phyloP scores from a whole-genome alignment of 1,139 yeast genomes.

The Lodderomyces metapsilosis region DNA sequence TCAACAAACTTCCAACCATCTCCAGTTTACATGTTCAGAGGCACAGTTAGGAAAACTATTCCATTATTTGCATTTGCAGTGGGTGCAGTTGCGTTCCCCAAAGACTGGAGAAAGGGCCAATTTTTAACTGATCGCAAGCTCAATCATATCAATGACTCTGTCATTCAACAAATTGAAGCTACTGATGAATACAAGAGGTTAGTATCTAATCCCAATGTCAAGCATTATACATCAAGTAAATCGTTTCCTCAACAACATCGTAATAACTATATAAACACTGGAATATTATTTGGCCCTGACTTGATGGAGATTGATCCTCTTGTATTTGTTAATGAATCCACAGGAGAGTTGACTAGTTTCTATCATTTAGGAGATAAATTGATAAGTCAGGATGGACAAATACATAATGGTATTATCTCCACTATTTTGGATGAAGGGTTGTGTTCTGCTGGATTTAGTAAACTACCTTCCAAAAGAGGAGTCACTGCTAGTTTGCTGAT shows the following conservation, averaged over 20 bases:
- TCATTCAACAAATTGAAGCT: slow-evolving; percentile 30
- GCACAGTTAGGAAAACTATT: slow-evolving; percentile 22
- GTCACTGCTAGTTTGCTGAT: slow-evolving; percentile 81
- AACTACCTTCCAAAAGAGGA: slow-evolving; percentile 82
- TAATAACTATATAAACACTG: slow-evolving; percentile 62
- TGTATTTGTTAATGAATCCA: slow-evolving; percentile 45
- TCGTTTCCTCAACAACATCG: slow-evolving; percentile 63
- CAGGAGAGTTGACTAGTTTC: slow-evolving; percentile 55
- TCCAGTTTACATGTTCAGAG: slow-evolving; percentile 21
- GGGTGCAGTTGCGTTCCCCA: slow-evolving; percentile 48
- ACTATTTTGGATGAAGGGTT: slow-evolving; percentile 84
- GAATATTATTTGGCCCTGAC: slow-evolving; percentile 60
- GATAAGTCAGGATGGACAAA: slow-evolving; percentile 66
- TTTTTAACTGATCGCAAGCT: slow-evolving; percentile 17
- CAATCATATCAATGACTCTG: slow-evolving; percentile 30
- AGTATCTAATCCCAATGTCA: slow-evolving; percentile 23
- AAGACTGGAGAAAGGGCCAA: slow-evolving; percentile 34
- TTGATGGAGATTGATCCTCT: slow-evolving; percentile 69
- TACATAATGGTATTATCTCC: slow-evolving; percentile 86
- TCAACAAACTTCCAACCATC: not conserved
- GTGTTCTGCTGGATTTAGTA: slow-evolving; percentile 83
- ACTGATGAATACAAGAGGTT: slow-evolving; percentile 33
- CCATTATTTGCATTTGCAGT: slow-evolving; percentile 46
- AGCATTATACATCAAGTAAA: slow-evolving; percentile 33
- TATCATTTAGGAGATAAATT: slow-evolving; percentile 70